phyloP scores from a whole-genome alignment of 176 grass and related monocot genomes.

The Areca catechu region DNA sequence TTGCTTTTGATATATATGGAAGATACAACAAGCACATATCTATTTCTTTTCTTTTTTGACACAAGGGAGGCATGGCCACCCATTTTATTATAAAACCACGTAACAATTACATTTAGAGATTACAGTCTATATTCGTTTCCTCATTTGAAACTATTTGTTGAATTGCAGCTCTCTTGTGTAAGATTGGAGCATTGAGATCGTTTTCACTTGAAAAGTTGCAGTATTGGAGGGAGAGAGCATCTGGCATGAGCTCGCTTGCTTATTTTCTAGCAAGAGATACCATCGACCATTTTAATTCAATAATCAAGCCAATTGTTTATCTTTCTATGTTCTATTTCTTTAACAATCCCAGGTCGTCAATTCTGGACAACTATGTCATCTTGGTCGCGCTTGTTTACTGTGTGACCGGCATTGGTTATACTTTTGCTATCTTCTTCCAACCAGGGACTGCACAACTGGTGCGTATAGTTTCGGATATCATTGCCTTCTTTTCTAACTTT shows the following conservation, averaged over 20 bases:
- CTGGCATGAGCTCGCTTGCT: constrained; percentile 77
- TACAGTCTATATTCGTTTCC: too few species aligned
- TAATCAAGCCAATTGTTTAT: constrained; percentile 80
- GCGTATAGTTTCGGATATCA: neutral
- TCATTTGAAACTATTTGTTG: neutral
- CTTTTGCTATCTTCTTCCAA: constrained; percentile 84
- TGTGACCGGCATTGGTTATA: constrained; percentile 76
- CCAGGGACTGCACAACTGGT: constrained; percentile 80
- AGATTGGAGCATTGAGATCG: constrained; percentile 77
- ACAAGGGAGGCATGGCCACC: too few species aligned
- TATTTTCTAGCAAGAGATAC: constrained; percentile 85
- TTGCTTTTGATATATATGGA: too few species aligned
- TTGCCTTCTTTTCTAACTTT: neutral
- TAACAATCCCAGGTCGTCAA: constrained; percentile 81
- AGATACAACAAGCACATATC: too few species aligned
- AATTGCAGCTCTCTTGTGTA: constrained; percentile 60
- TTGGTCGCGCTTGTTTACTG: constrained; percentile 72
- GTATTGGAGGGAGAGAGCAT: constrained; percentile 71
- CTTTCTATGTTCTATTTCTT: constrained; percentile 98
- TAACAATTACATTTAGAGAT: too few species aligned
- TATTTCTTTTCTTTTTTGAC: too few species aligned
- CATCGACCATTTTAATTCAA: constrained; percentile 77
- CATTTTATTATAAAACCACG: too few species aligned
- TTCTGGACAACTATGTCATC: constrained; percentile 65
- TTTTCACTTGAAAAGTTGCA: constrained; percentile 79